Percentiles rank a stretch among this genome's conserved stretches.
Evolutionary conservation across 768 basidiomycete genomes (phyloP).

Genomic region (Lactifluus subvellereus): DNA sequence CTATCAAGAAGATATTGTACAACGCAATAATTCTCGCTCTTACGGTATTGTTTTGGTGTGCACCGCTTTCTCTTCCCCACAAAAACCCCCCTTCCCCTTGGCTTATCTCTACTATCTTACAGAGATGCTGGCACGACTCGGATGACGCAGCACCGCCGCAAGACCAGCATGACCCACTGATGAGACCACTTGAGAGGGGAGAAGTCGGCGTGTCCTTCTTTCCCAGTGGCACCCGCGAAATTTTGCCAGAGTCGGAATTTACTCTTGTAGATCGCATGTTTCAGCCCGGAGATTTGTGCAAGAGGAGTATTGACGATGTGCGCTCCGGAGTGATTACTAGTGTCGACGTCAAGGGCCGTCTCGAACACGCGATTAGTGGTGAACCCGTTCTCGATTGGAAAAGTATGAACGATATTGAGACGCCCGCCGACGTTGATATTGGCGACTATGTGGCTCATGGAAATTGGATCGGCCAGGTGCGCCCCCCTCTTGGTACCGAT

Average conservation of each 20-base stretch:
- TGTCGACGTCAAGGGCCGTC: conserved; percentile 53
- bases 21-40: conserved; percentile 32
- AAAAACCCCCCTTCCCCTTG: background rate
- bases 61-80: conserved; percentile 7
- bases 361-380: conserved; percentile 70
- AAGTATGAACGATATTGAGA: conserved; percentile 49
- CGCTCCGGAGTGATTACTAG: conserved; percentile 70
- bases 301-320: conserved; percentile 67
- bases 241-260: conserved; percentile 64
- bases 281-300: conserved; percentile 76
- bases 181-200: conserved; percentile 67
- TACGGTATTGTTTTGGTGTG: conserved; percentile 63
- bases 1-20: conserved; percentile 39
- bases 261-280: conserved; percentile 70
- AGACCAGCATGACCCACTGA: conserved; percentile 56
- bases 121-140: conserved; percentile 89
- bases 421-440: conserved; percentile 55
- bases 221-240: conserved; percentile 50
- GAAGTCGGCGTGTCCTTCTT: conserved; percentile 80
- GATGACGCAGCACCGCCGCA: conserved; percentile 54
- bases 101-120: conserved; percentile 16
- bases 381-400: conserved; percentile 60
- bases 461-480: conserved; percentile 87
- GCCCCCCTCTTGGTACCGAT: conserved; percentile 25
- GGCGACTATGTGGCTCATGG: conserved; percentile 79